A percentile compares a stretch with the other conserved stretches of the same genome.
These are phyloP conservation scores for Lactarius evosmus DNA, from an alignment of 768 basidiomycete species.

Conservation along the genomic window DNA sequence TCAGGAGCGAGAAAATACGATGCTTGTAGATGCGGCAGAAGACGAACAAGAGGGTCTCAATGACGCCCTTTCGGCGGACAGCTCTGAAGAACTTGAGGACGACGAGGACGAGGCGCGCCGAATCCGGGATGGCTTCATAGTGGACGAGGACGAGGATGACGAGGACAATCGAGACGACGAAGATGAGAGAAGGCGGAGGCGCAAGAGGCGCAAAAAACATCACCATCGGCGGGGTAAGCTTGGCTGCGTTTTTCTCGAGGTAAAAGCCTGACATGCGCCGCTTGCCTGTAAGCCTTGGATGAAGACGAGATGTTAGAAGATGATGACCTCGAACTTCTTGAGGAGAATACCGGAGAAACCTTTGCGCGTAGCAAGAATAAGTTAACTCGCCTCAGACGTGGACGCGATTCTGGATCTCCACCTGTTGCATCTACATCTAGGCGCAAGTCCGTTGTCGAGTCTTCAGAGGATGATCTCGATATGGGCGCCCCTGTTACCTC, in stretches of 20 bases:
- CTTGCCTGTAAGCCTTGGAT: conserved; percentile 39
- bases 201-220: conserved; percentile 65
- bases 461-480: conserved; percentile 74
- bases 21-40: conserved; percentile 47
- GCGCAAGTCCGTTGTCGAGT: conserved; percentile 58
- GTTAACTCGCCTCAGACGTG: conserved; percentile 71
- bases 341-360: conserved; percentile 81
- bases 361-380: conserved; percentile 57
- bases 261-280: conserved; percentile 15
- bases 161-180: conserved; percentile 65
- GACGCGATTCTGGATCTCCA: conserved; percentile 68
- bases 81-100: conserved; percentile 87
- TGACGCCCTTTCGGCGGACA: conserved; percentile 67
- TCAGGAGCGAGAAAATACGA: conserved; percentile 52
- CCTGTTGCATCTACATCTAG: conserved; percentile 60
- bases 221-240: conserved; percentile 58
- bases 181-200: conserved; percentile 51
- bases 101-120: conserved; percentile 83
- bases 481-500: conserved; percentile 51
- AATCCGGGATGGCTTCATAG: conserved; percentile 88
- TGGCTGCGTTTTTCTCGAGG: conserved; percentile 29
- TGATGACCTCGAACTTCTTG: conserved; percentile 75
- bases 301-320: conserved; percentile 75
- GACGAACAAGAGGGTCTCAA: conserved; percentile 55
- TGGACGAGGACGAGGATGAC: conserved; percentile 85